These are phyloP conservation scores for Penicillium alfredii DNA, from an alignment of 495 filamentous ascomycete species.

Conservation along the genomic window DNA sequence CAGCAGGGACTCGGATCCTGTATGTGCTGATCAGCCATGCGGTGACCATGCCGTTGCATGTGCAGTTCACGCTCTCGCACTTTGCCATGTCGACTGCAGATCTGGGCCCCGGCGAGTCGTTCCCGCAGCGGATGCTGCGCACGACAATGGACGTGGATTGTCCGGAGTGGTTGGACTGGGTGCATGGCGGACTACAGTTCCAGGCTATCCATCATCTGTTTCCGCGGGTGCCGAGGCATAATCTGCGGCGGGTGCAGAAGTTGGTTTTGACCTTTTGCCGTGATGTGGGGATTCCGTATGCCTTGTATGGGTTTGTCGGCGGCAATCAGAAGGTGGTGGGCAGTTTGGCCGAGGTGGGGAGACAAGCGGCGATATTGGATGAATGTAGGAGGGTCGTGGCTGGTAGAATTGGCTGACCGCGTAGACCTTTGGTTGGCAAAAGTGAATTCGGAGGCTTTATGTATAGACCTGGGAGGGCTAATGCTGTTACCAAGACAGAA, in stretches of 20 bases:
- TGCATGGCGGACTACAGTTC: slow-evolving; percentile 87
- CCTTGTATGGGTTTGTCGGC: slow-evolving; percentile 78
- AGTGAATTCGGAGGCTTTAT: no score
- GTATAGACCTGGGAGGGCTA: no score
- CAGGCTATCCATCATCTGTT: slow-evolving; percentile 86
- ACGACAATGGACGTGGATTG: slow-evolving; percentile 95
- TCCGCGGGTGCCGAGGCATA: slow-evolving; percentile 79
- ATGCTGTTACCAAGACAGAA: no score
- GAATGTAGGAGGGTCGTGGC: slow-evolving; percentile 73
- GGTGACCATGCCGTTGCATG: slow-evolving; percentile 74
- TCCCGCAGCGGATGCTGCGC: slow-evolving; percentile 85
- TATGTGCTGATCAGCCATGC: slow-evolving; percentile 78
- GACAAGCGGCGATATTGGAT: slow-evolving; percentile 72
- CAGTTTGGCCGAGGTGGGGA: slow-evolving; percentile 68
- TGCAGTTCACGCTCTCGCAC: slow-evolving; percentile 89
- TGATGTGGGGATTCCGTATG: slow-evolving; percentile 81
- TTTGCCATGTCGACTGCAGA: slow-evolving; percentile 90
- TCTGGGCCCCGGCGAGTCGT: slow-evolving; percentile 72
- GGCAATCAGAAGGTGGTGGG: slow-evolving; percentile 82
- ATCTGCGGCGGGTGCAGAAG: slow-evolving; percentile 70
- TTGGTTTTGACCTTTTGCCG: slow-evolving; percentile 79
- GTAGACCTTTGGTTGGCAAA: no score
- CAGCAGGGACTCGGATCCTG: slow-evolving; percentile 54
- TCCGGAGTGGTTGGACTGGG: slow-evolving; percentile 80
- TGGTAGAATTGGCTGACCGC: no score